Conservation (phyloP, 257 asterid species). For the Petunia axillaris region DNA sequence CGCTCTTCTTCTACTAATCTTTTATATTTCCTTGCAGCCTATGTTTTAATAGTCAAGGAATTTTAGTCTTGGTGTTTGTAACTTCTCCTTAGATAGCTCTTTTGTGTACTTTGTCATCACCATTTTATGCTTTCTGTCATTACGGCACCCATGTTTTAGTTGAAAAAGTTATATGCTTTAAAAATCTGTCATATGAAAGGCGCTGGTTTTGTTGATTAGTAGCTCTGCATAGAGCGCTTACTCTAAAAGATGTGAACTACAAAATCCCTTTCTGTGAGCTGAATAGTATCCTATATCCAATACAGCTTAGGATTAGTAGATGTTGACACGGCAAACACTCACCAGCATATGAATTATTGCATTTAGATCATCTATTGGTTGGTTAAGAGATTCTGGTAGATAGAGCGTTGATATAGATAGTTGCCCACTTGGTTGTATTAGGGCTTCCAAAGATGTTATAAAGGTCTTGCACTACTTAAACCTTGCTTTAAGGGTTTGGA, state of each 20-base stretch:
- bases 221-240: slow-evolving; percentile 14
- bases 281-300: background rate
- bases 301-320: background rate
- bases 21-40: slow-evolving; percentile 14
- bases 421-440: background rate
- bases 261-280: background rate
- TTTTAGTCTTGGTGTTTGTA: slow-evolving; percentile 3
- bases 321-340: background rate
- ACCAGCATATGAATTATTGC: background rate
- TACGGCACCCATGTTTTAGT: background rate
- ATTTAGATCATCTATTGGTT: background rate
- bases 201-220: slow-evolving; percentile 10
- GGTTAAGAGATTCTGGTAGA: background rate
- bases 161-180: slow-evolving; percentile 8
- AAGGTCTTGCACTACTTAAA: background rate
- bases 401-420: background rate
- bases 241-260: slow-evolving; percentile 1
- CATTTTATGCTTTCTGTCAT: slow-evolving; percentile 14
- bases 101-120: slow-evolving; percentile 19
- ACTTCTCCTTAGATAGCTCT: slow-evolving; percentile 4
- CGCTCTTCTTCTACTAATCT: background rate
- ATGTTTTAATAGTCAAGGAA: background rate
- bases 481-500: background rate
- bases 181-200: background rate
- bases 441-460: background rate